Evolutionary conservation across 495 filamentous ascomycete genomes (phyloP).

Genomic region (Daldinia concentrica): DNA sequence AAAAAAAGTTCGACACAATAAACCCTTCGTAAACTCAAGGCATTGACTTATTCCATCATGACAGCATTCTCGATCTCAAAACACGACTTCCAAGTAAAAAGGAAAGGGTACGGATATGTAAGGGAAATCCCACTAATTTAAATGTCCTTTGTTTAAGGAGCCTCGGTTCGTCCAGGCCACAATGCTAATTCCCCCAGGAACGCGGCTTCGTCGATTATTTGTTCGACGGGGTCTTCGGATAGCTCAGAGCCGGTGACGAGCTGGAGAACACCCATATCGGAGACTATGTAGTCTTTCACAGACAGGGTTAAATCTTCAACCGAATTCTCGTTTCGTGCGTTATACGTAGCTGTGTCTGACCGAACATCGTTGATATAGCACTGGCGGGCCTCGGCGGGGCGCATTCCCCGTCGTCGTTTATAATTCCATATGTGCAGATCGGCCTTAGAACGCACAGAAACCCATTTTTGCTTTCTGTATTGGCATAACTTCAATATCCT

Average conservation of each 20-base stretch:
- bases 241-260: neutral
- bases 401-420: neutral
- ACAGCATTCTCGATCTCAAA: no score
- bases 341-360: neutral
- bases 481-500: neutral
- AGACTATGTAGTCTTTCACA: slow-evolving; percentile 4
- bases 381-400: neutral
- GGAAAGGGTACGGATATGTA: no score
- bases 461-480: slow-evolving; percentile 1
- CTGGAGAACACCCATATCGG: slow-evolving; percentile 2
- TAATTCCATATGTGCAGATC: neutral
- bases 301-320: neutral
- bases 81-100: no score
- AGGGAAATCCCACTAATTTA: no score
- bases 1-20: no score
- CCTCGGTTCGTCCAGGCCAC: neutral
- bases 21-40: no score
- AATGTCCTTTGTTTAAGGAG: no score
- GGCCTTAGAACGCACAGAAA: neutral
- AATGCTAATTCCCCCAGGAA: neutral
- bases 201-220: neutral
- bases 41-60: no score
- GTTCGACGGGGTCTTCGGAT: neutral
- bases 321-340: neutral
- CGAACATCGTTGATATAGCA: neutral